Conservation (phyloP, 371 early-diverging fungal species). For the Mortierella sp. region DNA sequence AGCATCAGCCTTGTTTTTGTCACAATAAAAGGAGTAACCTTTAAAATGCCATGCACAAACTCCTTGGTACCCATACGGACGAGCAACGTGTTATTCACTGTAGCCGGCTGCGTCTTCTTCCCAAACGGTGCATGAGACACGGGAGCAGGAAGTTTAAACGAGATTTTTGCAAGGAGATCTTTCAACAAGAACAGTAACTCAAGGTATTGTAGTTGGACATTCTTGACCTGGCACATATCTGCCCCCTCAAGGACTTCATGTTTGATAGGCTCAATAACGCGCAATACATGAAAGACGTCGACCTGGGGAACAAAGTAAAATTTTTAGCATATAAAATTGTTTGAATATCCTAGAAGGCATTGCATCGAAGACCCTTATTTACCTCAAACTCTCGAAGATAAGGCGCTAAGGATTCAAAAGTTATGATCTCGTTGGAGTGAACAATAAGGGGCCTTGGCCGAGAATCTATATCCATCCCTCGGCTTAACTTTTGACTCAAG, state of each 20-base stretch:
- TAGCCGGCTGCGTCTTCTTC: conserved; percentile 57
- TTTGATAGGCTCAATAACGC: conserved; percentile 41
- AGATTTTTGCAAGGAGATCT: conserved; percentile 67
- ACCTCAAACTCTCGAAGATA: conserved; percentile 66
- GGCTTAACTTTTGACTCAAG: conserved; percentile 3
- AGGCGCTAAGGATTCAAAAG: conserved; percentile 35
- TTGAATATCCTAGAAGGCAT: neutral
- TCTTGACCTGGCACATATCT: conserved; percentile 14
- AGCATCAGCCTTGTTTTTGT: conserved; percentile 34
- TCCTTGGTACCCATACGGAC: conserved; percentile 55
- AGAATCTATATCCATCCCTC: conserved; percentile 17
- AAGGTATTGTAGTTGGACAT: conserved; percentile 33
- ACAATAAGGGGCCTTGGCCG: conserved; percentile 2
- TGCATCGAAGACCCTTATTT: neutral
- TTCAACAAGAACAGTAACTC: conserved; percentile 65
- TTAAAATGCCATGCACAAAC: conserved; percentile 58
- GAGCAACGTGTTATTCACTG: conserved; percentile 39
- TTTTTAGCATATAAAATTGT: neutral
- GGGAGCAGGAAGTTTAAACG: conserved; percentile 62
- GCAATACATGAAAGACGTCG: conserved; percentile 46
- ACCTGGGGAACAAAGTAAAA: conserved; percentile 11
- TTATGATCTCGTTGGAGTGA: conserved; percentile 21
- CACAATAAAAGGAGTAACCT: conserved; percentile 23
- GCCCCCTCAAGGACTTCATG: conserved; percentile 21
- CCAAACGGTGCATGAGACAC: conserved; percentile 47